Evolutionary conservation across 495 filamentous ascomycete species (phyloP).

Genomic region (Tuber borchii): DNA sequence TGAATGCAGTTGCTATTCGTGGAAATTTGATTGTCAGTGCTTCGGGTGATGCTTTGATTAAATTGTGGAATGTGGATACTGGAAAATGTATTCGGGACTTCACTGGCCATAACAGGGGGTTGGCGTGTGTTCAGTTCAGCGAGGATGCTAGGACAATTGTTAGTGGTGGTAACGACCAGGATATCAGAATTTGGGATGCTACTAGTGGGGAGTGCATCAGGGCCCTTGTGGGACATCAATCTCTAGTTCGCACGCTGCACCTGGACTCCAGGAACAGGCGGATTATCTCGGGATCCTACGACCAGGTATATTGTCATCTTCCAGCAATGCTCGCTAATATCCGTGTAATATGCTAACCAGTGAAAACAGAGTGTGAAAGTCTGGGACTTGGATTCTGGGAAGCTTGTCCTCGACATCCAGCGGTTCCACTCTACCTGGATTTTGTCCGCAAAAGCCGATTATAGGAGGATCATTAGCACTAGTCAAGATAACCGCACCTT

Average conservation of each 20-base stretch:
- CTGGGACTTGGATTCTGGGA: slow-evolving; percentile 70
- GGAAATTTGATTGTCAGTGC: slow-evolving; percentile 87
- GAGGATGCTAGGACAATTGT: slow-evolving; percentile 83
- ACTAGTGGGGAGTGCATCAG: slow-evolving; percentile 76
- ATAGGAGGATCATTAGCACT: slow-evolving; percentile 83
- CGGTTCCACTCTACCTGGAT: slow-evolving; percentile 96
- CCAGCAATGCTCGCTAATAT: neutral
- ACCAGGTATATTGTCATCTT: slow-evolving; percentile 53
- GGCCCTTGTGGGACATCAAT: slow-evolving; percentile 68
- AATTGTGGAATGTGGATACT: slow-evolving; percentile 86
- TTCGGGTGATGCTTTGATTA: slow-evolving; percentile 84
- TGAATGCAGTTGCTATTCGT: slow-evolving; percentile 90
- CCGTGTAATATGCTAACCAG: slow-evolving; percentile 12
- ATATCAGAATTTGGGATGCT: slow-evolving; percentile 90
- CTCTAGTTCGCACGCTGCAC: slow-evolving; percentile 79
- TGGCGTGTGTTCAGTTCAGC: slow-evolving; percentile 92
- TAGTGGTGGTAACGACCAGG: slow-evolving; percentile 85
- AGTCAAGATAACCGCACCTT: slow-evolving; percentile 86
- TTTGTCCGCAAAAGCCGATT: slow-evolving; percentile 87
- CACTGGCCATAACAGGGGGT: slow-evolving; percentile 72
- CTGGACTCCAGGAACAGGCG: slow-evolving; percentile 76
- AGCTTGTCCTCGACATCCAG: slow-evolving; percentile 66
- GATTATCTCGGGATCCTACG: slow-evolving; percentile 85
- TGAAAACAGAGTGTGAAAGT: slow-evolving; percentile 68
- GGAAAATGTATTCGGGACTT: slow-evolving; percentile 85